A percentile compares a stretch with the other conserved stretches of the same genome.
phyloP scores from a whole-genome alignment of 2,329 filamentous ascomycete species.

The Hypoxylon sp. region DNA sequence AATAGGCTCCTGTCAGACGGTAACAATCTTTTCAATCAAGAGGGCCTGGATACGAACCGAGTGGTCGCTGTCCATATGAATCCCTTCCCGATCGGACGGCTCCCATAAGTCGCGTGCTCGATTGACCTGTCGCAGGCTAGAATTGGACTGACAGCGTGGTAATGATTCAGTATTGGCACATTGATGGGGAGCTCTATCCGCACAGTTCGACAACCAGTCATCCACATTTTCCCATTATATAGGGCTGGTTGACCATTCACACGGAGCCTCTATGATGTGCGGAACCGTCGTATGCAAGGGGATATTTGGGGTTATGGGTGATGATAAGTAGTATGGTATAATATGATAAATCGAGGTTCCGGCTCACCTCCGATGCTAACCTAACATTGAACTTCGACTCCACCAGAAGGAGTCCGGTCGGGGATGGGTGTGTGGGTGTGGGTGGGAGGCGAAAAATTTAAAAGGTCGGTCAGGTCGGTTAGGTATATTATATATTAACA shows the following conservation, averaged over 20 bases:
- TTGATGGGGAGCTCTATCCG: not conserved
- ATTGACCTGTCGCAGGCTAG: not conserved
- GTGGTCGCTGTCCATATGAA: not conserved
- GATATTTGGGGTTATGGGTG: slow-evolving; percentile 4
- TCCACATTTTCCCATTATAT: slow-evolving; percentile 1
- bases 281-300: slow-evolving; percentile 25
- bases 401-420: slow-evolving; percentile 22
- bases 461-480: too few relatives aligned
- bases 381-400: slow-evolving; percentile 25
- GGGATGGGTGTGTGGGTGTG: too few relatives aligned
- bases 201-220: slow-evolving; percentile 6
- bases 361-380: slow-evolving; percentile 35
- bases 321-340: slow-evolving; percentile 6
- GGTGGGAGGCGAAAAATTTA: slow-evolving; percentile 1
- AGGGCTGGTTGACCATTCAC: slow-evolving; percentile 29
- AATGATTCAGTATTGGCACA: not conserved
- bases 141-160: not conserved
- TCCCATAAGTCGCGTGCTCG: not conserved
- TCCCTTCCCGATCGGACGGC: not conserved
- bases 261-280: slow-evolving; percentile 21
- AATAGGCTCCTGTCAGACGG: not conserved
- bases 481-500: too few relatives aligned
- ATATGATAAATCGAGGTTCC: slow-evolving; percentile 15
- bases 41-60: not conserved
- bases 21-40: not conserved